These are phyloP conservation scores for Colletotrichum sp. DNA, from an alignment of 2,329 filamentous ascomycete genomes.

Conservation along the genomic window DNA sequence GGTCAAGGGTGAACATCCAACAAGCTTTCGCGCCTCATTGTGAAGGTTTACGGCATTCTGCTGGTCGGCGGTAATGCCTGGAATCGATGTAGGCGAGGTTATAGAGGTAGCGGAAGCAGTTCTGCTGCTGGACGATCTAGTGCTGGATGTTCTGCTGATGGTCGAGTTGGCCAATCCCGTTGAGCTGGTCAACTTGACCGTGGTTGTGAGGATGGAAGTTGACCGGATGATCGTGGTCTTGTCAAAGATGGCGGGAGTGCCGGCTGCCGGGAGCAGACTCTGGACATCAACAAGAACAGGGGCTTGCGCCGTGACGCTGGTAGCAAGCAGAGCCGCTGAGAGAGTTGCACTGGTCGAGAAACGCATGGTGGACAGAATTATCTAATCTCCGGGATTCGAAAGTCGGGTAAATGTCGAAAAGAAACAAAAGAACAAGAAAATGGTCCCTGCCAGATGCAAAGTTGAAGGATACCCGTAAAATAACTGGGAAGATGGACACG, in stretches of 20 bases:
- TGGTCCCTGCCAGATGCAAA: neutral
- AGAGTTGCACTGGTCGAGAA: neutral
- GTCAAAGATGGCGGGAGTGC: neutral
- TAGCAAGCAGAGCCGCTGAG: neutral
- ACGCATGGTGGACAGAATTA: neutral
- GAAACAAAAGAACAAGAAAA: neutral
- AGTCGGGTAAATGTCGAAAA: neutral
- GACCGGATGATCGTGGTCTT: neutral
- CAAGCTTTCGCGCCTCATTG: neutral
- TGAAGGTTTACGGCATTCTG: neutral
- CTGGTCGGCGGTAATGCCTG: neutral
- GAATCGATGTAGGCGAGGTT: neutral
- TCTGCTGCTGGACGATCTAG: neutral
- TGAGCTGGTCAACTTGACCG: neutral
- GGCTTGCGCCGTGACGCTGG: neutral
- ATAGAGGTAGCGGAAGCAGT: neutral
- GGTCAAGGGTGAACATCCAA: neutral
- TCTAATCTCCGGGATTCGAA: neutral
- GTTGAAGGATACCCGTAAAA: neutral
- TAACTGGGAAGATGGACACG: neutral
- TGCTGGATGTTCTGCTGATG: neutral
- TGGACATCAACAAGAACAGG: neutral
- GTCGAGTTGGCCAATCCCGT: neutral
- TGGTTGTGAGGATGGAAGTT: neutral
- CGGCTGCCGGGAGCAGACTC: neutral